Evolutionary conservation across 768 basidiomycete species (phyloP).

Genomic region (Suillus subaureus): DNA sequence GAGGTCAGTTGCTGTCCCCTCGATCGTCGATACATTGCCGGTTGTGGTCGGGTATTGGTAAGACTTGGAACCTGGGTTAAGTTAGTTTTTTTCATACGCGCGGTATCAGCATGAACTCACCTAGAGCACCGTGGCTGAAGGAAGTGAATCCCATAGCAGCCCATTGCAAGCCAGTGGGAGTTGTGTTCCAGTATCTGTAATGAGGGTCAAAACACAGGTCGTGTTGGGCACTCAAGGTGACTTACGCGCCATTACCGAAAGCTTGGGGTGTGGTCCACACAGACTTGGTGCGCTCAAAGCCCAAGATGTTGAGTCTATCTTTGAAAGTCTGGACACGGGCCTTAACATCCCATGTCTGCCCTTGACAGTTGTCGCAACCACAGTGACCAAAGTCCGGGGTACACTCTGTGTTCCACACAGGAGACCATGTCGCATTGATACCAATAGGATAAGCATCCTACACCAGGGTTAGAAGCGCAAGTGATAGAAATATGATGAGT

Average conservation of each 20-base stretch:
- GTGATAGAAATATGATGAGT: constrained; percentile 36
- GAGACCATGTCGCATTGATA: constrained; percentile 66
- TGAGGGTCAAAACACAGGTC: constrained; percentile 1
- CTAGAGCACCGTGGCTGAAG: constrained; percentile 30
- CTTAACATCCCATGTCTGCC: constrained; percentile 64
- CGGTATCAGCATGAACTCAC: constrained; percentile 8
- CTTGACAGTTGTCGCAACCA: constrained; percentile 71
- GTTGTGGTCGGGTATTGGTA: constrained; percentile 29
- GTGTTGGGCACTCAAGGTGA: not conserved
- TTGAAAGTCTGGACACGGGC: constrained; percentile 66
- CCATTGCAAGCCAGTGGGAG: constrained; percentile 32
- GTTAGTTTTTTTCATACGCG: not conserved
- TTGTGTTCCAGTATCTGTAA: constrained; percentile 31
- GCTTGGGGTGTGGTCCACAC: constrained; percentile 83
- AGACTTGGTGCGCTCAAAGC: constrained; percentile 65
- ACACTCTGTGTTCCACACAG: constrained; percentile 61
- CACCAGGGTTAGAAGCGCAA: constrained; percentile 2
- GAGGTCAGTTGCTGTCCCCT: constrained; percentile 17
- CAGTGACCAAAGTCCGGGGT: constrained; percentile 71
- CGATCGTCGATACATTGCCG: constrained; percentile 22
- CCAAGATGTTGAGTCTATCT: constrained; percentile 58
- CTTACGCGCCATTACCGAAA: constrained; percentile 53
- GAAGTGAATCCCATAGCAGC: constrained; percentile 25
- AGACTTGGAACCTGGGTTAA: constrained; percentile 28
- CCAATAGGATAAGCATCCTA: constrained; percentile 36